These are phyloP conservation scores for Byssoonygena ceratinophila DNA, from an alignment of 2,329 filamentous ascomycete genomes.

Conservation along the genomic window DNA sequence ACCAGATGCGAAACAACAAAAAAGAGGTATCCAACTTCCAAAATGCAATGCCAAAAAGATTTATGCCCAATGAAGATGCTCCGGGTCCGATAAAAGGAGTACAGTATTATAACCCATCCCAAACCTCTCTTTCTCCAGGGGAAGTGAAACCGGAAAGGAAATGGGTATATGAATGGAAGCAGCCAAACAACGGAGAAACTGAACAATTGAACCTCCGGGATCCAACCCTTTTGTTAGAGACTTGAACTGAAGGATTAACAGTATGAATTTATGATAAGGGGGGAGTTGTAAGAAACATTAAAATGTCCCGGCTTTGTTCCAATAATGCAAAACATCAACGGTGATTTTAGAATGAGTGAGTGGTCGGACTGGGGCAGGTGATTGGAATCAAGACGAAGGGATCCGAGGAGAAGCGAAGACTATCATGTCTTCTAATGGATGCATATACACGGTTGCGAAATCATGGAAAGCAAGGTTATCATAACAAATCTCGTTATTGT, in stretches of 20 bases:
- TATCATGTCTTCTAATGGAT: too few relatives aligned
- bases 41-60: slow-evolving; percentile 6
- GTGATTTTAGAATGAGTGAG: background rate
- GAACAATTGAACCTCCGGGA: background rate
- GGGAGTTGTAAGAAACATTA: background rate
- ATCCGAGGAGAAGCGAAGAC: background rate
- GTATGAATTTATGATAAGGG: background rate
- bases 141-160: background rate
- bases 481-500: background rate
- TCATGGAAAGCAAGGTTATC: too few relatives aligned
- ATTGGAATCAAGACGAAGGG: too few relatives aligned
- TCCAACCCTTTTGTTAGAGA: background rate
- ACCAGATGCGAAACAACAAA: background rate
- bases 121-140: background rate
- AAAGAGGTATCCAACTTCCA: slow-evolving; percentile 10
- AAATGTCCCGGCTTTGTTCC: background rate
- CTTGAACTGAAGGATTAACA: slow-evolving; percentile 1
- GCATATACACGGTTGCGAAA: too few relatives aligned
- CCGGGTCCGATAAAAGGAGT: background rate
- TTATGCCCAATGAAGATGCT: slow-evolving; percentile 4
- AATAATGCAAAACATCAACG: background rate
- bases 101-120: background rate
- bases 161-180: background rate
- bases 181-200: background rate
- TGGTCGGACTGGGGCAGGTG: background rate